Base-by-base conservation (phyloP, 768 basidiomycete genomes). In the Pleurotus sapidus region DNA sequence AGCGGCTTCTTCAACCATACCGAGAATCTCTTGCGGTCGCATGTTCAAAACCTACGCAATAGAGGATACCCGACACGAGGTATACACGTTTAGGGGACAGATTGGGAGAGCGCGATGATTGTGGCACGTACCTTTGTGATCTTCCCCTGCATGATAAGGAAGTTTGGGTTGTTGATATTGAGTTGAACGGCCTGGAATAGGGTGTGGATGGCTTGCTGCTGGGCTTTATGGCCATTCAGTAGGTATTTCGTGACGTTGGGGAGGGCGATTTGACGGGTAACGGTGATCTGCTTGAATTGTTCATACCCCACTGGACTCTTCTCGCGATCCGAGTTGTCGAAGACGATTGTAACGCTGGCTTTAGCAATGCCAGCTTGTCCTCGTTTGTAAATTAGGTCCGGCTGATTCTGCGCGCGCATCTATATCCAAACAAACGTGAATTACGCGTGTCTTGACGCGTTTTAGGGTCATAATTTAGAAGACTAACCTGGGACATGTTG, bases 121-220 rank as follows among this genome's bases (percentile, higher is more conserved):
- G 18, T 23, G 15, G 7, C 8, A 63, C 72, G 40, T 30, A 91
- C 95, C 77, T 98, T 99, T 9, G 97, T 99, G 68, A 99, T 99
- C 49, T 95, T 92, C 25, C 97, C 96, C 73, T 99, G 97, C 96
- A 98, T 98, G 70, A 98, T 98, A 58, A 99, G 81, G 76, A 98
- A 98, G 70, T 98, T 98, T 45, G 97, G 97, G 72, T 98, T 98
- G 74, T 98, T 99, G 81, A 99, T 98, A 68, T 98, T 98, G 62
- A 99, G 84, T 70, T 97, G 95, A 0, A 99, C 95, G 40, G 92
- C 89, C 68, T 98, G 97, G 67, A 99, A 98, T 12, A 98, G 78
- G 25, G 86, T 89, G 65, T 97, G 97, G 0, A 99, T 83, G 1
- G 77, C 79, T 54, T 90, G 84, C 62, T 97, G 93, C 3, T 86